Evolutionary conservation across 1,139 yeast species (phyloP), one percentile per base, ranked within the genome.

Genomic region (Casaregolazyma suthepensis): DNA sequence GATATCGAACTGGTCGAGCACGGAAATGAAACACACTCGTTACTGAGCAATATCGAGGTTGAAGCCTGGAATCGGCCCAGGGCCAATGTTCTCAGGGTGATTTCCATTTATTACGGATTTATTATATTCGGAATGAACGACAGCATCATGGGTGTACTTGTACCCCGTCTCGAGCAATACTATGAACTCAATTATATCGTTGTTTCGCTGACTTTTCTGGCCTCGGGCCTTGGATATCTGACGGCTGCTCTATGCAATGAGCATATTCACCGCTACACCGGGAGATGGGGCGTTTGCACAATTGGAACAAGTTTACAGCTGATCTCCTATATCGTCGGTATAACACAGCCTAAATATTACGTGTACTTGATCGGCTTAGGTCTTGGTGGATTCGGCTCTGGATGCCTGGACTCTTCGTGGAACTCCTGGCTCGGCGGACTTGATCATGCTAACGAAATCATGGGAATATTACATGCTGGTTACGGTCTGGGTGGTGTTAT

Each of bases 401-500:
- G 86, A 1, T 67, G 75, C 15, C 74, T 77, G 1, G 71, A 80
- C 37, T 76, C 85, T 3, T 82, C 81, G 56, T 74, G 76, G 56
- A 83, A 83, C 61, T 74, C 81, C 13, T 82, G 80, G 63, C 63
- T 82, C n/a, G 73, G 83, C 4, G 67, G 76, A 47, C 66, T 83
- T 50, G 73, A 75, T 43, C 75, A 75, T 37, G 75, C 77, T 48
- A 73, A 82, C 15, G 75, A 72, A 43, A 75, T 77, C 53, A 67
- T 83, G 54, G 82, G 87, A 0, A 67, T 72, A 38, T 72, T 75
- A 58, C 88, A 83, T 66, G 87, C 84, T 0, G 66, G 72, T 15
- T 83, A 83, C 63, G 89, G 89, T 1, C 56, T 78, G 0, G 89
- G 88, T 1, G 88, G 87, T 1, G 78, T 82, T 3, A 58, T 81